phyloP scores from a whole-genome alignment of 441 rosid species.

The Jatropha podagrica region DNA sequence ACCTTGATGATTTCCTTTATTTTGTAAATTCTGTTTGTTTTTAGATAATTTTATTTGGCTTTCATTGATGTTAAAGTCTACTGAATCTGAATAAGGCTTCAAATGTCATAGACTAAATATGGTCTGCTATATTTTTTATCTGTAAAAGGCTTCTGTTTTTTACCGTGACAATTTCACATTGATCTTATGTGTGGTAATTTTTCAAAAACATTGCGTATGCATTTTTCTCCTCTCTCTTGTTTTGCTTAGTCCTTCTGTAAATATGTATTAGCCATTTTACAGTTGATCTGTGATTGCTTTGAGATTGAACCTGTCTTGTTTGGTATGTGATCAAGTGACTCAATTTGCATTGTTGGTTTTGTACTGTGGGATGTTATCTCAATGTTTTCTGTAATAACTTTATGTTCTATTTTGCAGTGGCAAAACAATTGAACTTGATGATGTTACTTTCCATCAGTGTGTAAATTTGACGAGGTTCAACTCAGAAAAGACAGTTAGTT shows the following conservation, averaged over 20 bases:
- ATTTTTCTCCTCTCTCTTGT: background rate
- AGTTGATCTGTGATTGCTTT: background rate
- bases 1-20: background rate
- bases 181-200: background rate
- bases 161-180: background rate
- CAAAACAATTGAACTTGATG: conserved; percentile 97
- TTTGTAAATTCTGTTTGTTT: background rate
- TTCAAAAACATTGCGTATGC: background rate
- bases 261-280: background rate
- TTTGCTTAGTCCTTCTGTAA: background rate
- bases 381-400: conserved; percentile 4
- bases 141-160: background rate
- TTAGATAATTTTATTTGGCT: background rate
- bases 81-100: background rate
- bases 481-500: conserved; percentile 98
- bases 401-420: conserved; percentile 62
- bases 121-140: background rate
- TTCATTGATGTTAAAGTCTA: background rate
- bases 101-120: background rate
- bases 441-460: conserved; percentile 98
- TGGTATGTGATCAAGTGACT: background rate
- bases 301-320: background rate
- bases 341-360: background rate
- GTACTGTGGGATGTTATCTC: background rate
- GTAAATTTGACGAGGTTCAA: conserved; percentile 97